Base-by-base conservation (phyloP, 2,329 filamentous ascomycete genomes). In the Talaromyces islandicus region DNA sequence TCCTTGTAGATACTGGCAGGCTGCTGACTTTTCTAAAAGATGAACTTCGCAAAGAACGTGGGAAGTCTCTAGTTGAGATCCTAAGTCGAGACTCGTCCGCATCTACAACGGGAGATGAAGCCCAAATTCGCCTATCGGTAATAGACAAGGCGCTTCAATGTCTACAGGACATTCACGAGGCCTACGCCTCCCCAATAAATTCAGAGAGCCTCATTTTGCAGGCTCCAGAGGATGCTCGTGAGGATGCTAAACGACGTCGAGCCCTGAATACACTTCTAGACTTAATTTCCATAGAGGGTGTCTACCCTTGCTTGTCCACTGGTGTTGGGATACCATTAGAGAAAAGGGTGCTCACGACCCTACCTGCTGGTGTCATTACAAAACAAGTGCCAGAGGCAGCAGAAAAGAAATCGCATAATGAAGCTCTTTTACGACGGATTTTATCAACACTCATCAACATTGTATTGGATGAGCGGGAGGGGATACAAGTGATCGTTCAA, bases 241-340 rank as follows among this genome's bases (percentile, higher is more conserved):
- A 77, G 66, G 75, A 77, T 68, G 74, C 75, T n/a, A 77, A 70
- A 59, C 68, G 74, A 30, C 73, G 75, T 32, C 70, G 75, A 27
- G 62, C 70, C 14, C 64, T 78, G 3, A 71, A 78, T 68, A 73
- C 74, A 5, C 64, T 79, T 7, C 64, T 78, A 51, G 77, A 79
- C 58, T 63, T 79, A 54, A 69, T 78, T 43, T 77, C 77, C 2
- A 61, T 78, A 7, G 77, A 79, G 61, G 77, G 77, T 5, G 74
- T 79, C 25, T 78, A 78, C 63, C 77, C 77, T 6, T 77, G 69
- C 6, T 67, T 78, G 17, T 77, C 76, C 14, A 62, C 66, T 21
- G 76, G 76, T 21, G 75, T 77, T 48, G 76, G 76, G 1, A 75
- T 79, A 52, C 77, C 77, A 11, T 65, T 78, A 12, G 75, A 78